Conservation (phyloP, 352 stramenopile genomes). For the Peronospora farinosa region DNA sequence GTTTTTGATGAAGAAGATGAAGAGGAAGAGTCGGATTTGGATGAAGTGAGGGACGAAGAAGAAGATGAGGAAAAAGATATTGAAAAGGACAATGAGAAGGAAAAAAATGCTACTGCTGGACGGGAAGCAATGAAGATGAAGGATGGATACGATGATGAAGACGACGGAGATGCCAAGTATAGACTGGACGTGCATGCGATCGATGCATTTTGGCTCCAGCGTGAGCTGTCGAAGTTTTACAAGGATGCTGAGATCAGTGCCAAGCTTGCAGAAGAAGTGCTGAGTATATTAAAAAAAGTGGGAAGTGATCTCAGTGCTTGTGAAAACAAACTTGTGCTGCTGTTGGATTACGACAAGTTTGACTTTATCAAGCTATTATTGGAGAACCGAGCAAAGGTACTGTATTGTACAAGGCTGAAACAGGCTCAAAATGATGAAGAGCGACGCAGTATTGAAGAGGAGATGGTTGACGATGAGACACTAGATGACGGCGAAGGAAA, state of each 20-base stretch:
- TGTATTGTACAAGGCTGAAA: constrained; percentile 96
- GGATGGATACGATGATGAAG: constrained; percentile 55
- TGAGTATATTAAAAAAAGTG: constrained; percentile 61
- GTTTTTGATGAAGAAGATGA: constrained; percentile 98
- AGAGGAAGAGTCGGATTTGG: constrained; percentile 90
- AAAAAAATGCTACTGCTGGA: constrained; percentile 4
- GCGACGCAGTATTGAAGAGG: constrained; percentile 84
- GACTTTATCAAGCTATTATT: constrained; percentile 98
- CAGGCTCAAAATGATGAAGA: constrained; percentile 92
- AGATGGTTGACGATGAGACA: constrained; percentile 81
- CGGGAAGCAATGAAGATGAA: constrained; percentile 70
- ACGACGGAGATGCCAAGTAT: constrained; percentile 60
- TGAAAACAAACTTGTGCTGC: constrained; percentile 95
- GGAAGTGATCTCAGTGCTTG: constrained; percentile 77
- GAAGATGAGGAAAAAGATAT: constrained; percentile 63
- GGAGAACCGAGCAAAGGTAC: constrained; percentile 92
- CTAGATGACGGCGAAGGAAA: constrained; percentile 81
- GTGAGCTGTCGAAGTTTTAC: constrained; percentile 93
- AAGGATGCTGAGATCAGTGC: constrained; percentile 92
- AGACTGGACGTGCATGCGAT: constrained; percentile 93
- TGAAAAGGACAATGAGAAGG: constrained; percentile 51
- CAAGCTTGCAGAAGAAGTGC: constrained; percentile 89
- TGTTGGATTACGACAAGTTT: constrained; percentile 99
- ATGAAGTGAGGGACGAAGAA: constrained; percentile 83
- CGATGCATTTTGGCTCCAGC: constrained; percentile 97